Evolutionary conservation across 371 early-diverging fungal genomes (phyloP).

Genomic region (Mucor ambiguus): DNA sequence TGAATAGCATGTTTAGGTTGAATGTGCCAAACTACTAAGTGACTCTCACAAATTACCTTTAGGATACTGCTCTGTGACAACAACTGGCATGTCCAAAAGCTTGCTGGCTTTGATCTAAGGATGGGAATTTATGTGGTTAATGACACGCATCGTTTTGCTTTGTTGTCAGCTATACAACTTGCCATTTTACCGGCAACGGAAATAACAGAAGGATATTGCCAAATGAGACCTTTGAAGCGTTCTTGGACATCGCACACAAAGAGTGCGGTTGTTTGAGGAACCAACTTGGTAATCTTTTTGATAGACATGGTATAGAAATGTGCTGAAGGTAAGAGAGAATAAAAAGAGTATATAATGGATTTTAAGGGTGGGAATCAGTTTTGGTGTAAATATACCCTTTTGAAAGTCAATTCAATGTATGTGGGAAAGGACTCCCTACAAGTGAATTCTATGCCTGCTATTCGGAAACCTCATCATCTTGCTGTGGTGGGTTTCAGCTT

Average conservation of each 20-base stretch:
- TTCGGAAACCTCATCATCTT: no score
- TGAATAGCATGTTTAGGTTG: neutral
- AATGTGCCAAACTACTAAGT: conserved; percentile 32
- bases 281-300: conserved; percentile 38
- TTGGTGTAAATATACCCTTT: neutral
- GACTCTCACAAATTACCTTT: conserved; percentile 51
- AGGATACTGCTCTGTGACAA: conserved; percentile 91
- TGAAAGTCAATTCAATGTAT: neutral
- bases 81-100: conserved; percentile 77
- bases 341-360: neutral
- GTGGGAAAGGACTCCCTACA: neutral
- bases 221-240: conserved; percentile 80
- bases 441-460: no score
- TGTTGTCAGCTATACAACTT: conserved; percentile 2
- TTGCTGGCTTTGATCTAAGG: conserved; percentile 66
- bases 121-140: neutral
- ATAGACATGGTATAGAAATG: conserved; percentile 31
- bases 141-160: neutral
- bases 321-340: neutral
- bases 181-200: conserved; percentile 91
- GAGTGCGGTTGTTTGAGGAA: conserved; percentile 77
- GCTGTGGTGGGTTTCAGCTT: no score
- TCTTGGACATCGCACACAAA: conserved; percentile 95
- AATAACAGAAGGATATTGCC: conserved; percentile 79
- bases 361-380: neutral